These are phyloP conservation scores for Pseudogymnoascus pannorum DNA, from an alignment of 2,329 filamentous ascomycete genomes.

Conservation along the genomic window DNA sequence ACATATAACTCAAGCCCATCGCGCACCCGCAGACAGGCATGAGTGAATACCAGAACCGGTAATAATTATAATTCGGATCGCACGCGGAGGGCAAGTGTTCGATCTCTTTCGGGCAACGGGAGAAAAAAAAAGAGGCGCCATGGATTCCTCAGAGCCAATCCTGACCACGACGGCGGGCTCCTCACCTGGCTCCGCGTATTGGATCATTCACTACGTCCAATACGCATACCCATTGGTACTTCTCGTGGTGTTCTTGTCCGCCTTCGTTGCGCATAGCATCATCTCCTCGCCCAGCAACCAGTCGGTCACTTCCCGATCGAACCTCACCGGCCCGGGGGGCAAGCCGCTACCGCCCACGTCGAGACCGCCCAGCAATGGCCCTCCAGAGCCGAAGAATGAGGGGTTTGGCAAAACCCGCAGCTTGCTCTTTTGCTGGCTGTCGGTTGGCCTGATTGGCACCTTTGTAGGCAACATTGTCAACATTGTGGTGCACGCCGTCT, in stretches of 20 bases:
- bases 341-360: conserved; percentile 64
- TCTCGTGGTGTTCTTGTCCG: conserved; percentile 54
- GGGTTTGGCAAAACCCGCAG: conserved; percentile 34
- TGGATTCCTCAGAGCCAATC: background rate
- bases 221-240: conserved; percentile 55
- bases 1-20: background rate
- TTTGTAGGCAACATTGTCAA: conserved; percentile 69
- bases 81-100: background rate
- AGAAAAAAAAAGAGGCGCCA: background rate
- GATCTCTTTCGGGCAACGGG: too few species aligned
- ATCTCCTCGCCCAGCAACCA: conserved; percentile 40
- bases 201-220: conserved; percentile 26
- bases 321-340: conserved; percentile 70
- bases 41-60: conserved; percentile 4
- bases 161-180: background rate
- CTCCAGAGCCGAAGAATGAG: conserved; percentile 39
- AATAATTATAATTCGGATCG: background rate
- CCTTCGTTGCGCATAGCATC: conserved; percentile 56
- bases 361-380: conserved; percentile 46
- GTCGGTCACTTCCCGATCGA: conserved; percentile 31
- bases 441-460: conserved; percentile 61
- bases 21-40: background rate
- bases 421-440: conserved; percentile 66
- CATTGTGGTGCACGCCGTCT: conserved; percentile 67
- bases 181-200: background rate